Base-by-base conservation (phyloP, 305 asterid species). In the Solanum hybrid region DNA sequence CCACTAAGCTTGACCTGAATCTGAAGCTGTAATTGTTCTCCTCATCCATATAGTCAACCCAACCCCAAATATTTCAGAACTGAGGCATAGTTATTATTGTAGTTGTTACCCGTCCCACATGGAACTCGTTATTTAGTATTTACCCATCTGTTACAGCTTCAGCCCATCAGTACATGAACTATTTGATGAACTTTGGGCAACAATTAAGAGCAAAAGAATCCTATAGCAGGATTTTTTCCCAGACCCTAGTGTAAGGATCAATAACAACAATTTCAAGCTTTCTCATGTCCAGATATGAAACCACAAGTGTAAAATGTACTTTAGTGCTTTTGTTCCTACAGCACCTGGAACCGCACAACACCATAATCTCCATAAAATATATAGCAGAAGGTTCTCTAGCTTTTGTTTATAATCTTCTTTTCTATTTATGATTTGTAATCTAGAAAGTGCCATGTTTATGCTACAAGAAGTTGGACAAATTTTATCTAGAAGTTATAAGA, bases 11-110 rank as follows among this genome's bases (percentile, higher is more conserved):
- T 6, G 97, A 95, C 91, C 90, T 95, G 88, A 95, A 93, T 92
- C 98, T 95, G 81, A 95, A 92, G 91, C 93, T 95, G 91, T 95
- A 91, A 90, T 82, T 86, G 88, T 78, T 91, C 88, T 91, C 84
- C 87, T 69, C 73, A 27, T 51, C 60, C 29, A 17, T 82, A 45
- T 10, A 51, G 75, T 29, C 22, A 27, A 22, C 85, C 2, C 42
- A 51, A 29, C 87, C 73, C 87, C 72, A 51, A 84, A 56, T 84
- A 84, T 34, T 81, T 10, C 19, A 29, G 73, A 29, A 84, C 66
- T 51, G 42, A 84, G 38, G 72, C 87, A 82, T 82, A 82, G 26
- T 42, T 42, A 37, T 8, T 26, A 26, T 38, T 93, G 79, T 66
- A 34, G 80, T 88, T 60, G 56, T 89, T 77, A 79, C 86, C 92